phyloP scores from a whole-genome alignment of 148 eudicot species.

The Vaccinium corymbosum region DNA sequence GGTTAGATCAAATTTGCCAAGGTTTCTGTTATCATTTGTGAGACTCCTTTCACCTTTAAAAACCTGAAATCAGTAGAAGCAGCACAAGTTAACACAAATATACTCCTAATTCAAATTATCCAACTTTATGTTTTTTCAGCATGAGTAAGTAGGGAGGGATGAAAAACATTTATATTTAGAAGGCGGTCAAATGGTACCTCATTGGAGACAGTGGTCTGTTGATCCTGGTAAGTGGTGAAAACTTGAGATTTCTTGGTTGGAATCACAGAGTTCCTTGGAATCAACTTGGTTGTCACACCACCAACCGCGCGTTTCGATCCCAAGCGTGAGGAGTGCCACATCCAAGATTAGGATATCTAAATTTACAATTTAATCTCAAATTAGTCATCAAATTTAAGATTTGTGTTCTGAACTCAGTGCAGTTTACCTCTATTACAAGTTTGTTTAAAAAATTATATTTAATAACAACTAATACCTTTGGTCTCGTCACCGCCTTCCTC shows the following conservation, averaged over 20 bases:
- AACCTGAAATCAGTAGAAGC: slow-evolving; percentile 12
- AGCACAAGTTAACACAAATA: not conserved
- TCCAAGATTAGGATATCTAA: slow-evolving; percentile 40
- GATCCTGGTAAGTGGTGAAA: slow-evolving; percentile 41
- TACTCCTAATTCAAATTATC: too few relatives aligned
- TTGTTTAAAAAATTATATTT: not conserved
- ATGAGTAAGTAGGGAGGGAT: not conserved
- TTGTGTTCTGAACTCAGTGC: not conserved
- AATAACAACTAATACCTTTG: slow-evolving; percentile 22
- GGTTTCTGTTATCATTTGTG: slow-evolving; percentile 32
- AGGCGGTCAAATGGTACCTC: slow-evolving; percentile 18
- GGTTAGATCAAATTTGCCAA: slow-evolving; percentile 36
- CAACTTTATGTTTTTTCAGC: not conserved
- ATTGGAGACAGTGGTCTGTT: slow-evolving; percentile 40
- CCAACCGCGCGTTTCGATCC: slow-evolving; percentile 32
- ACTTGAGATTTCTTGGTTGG: slow-evolving; percentile 43
- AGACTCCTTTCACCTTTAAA: slow-evolving; percentile 42
- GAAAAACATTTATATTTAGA: not conserved
- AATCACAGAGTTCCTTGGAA: slow-evolving; percentile 38
- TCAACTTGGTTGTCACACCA: slow-evolving; percentile 41
- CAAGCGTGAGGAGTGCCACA: slow-evolving; percentile 40
- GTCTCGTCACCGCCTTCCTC: slow-evolving; percentile 41
- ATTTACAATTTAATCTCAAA: not conserved
- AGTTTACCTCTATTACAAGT: not conserved
- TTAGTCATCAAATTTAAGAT: not conserved